phyloP scores from a whole-genome alignment of 257 asterid genomes.

The Solanum habrochaites region DNA sequence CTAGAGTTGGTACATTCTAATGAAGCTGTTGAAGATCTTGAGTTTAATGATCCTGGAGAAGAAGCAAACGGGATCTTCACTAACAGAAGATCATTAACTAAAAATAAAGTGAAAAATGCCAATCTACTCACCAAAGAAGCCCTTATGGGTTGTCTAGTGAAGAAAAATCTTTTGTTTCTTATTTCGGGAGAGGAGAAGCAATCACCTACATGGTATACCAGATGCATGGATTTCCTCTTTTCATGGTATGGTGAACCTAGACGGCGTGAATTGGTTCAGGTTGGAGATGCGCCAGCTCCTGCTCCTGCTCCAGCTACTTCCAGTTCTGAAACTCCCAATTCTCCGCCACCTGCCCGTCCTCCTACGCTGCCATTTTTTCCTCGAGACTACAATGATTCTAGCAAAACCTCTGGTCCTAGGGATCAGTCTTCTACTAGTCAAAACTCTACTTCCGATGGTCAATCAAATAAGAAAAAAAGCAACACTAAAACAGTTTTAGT shows the following conservation, averaged over 20 bases:
- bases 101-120: slow-evolving; percentile 9
- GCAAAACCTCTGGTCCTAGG: slow-evolving; percentile 15
- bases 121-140: slow-evolving; percentile 25
- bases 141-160: slow-evolving; percentile 44
- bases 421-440: slow-evolving; percentile 7
- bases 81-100: slow-evolving; percentile 12
- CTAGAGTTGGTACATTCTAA: slow-evolving; percentile 38
- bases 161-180: slow-evolving; percentile 23
- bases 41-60: slow-evolving; percentile 12
- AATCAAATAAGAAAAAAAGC: slow-evolving; percentile 19
- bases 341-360: slow-evolving; percentile 21
- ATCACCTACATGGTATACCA: slow-evolving; percentile 26
- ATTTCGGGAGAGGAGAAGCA: slow-evolving; percentile 27
- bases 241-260: slow-evolving; percentile 18
- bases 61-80: slow-evolving; percentile 4
- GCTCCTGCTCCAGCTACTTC: slow-evolving; percentile 47
- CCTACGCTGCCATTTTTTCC: slow-evolving; percentile 49
- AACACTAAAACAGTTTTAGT: slow-evolving; percentile 35
- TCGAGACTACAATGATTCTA: slow-evolving; percentile 15
- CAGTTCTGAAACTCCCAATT: slow-evolving; percentile 8
- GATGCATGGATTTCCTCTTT: slow-evolving; percentile 28
- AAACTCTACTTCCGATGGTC: slow-evolving; percentile 3
- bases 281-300: slow-evolving; percentile 46
- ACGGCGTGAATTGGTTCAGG: slow-evolving; percentile 42
- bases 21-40: slow-evolving; percentile 30